Percentiles rank a stretch among this genome's conserved stretches.
Evolutionary conservation across 129 eudicot species (phyloP).

Genomic region (Tagetes patula): DNA sequence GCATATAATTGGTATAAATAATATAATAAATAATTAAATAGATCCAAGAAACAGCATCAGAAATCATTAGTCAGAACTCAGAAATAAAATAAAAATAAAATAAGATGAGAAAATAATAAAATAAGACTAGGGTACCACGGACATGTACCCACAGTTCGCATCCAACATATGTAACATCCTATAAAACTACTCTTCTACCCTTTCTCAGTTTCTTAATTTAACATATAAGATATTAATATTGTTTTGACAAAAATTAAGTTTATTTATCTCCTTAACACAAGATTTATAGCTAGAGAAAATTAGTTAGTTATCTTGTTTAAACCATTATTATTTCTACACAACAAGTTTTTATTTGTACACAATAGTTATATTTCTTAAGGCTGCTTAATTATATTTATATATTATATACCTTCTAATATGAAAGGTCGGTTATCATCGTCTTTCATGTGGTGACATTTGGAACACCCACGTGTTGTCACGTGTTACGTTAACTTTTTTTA

Average conservation of each 20-base stretch:
- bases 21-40: background rate
- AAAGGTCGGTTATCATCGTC: no score
- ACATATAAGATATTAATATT: no score
- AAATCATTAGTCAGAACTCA: background rate
- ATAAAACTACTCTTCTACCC: conserved; percentile 6
- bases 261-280: no score
- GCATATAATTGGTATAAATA: no score
- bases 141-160: conserved; percentile 39
- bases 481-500: no score
- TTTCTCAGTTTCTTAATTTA: conserved; percentile 12
- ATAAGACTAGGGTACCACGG: conserved; percentile 53
- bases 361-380: no score
- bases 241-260: no score
- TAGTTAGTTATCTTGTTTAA: no score
- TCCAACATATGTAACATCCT: conserved; percentile 17
- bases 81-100: conserved; percentile 19
- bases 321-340: background rate
- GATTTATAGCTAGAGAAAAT: background rate
- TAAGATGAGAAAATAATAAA: conserved; percentile 15
- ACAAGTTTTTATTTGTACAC: background rate
- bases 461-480: no score
- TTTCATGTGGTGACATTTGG: no score
- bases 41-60: conserved; percentile 15
- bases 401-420: no score
- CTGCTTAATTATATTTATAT: no score